Conservation (phyloP, 169 alveolate species). For the Perkinsus marinus region DNA sequence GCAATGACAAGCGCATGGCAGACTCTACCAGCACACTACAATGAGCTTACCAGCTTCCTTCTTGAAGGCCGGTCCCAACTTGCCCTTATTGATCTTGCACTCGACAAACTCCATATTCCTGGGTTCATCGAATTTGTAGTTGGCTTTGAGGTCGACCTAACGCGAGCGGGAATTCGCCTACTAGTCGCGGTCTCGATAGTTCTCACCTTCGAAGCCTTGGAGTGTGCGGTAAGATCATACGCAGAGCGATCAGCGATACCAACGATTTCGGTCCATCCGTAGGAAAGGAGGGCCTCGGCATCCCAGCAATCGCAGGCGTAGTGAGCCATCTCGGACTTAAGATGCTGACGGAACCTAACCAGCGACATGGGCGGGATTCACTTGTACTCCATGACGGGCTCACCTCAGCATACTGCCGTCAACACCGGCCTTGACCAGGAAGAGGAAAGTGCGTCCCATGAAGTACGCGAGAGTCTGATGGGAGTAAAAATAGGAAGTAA, state of each 20-base stretch:
- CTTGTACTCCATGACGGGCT: too few relatives aligned
- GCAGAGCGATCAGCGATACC: conserved; percentile 95
- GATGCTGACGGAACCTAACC: conserved; percentile 90
- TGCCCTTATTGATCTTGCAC: conserved; percentile 61
- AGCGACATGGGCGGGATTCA: background rate
- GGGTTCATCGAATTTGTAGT: conserved; percentile 72
- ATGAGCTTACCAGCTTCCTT: conserved; percentile 49
- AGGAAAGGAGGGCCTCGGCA: conserved; percentile 87
- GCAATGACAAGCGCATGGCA: too few relatives aligned
- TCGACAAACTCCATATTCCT: conserved; percentile 53
- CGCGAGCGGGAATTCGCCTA: too few relatives aligned
- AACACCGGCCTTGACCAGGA: conserved; percentile 75
- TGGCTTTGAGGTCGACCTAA: conserved; percentile 52
- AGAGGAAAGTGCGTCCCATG: conserved; percentile 85
- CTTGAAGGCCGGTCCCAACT: conserved; percentile 66
- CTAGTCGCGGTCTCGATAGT: conserved; percentile 11
- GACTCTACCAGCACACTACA: conserved; percentile 1
- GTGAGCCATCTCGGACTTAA: conserved; percentile 94
- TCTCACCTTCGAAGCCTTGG: conserved; percentile 57
- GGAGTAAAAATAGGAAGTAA: background rate
- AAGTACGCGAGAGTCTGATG: conserved; percentile 91
- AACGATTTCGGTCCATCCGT: conserved; percentile 93
- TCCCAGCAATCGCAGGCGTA: conserved; percentile 99
- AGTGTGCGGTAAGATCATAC: conserved; percentile 81
- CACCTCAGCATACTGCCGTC: conserved; percentile 17